Evolutionary conservation across 352 stramenopile genomes (phyloP).

Genomic region (Phytopythium montanum): DNA sequence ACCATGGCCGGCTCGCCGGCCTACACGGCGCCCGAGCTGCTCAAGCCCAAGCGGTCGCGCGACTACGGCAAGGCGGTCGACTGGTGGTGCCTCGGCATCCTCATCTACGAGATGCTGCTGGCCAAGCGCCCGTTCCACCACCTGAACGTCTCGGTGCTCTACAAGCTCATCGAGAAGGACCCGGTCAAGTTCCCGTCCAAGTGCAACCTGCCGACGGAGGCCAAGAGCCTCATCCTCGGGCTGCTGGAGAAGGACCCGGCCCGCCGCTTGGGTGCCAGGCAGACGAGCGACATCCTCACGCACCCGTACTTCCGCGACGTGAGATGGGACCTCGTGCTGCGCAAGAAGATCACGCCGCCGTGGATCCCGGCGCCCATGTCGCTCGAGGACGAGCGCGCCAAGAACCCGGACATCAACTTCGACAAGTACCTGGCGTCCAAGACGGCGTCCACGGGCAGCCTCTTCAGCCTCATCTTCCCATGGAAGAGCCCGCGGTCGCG

Average conservation of each 20-base stretch:
- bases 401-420: slow-evolving; percentile 82
- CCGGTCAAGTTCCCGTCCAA: slow-evolving; percentile 84
- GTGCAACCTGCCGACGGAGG: slow-evolving; percentile 59
- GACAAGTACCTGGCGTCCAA: slow-evolving; percentile 84
- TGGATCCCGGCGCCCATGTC: slow-evolving; percentile 71
- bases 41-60: slow-evolving; percentile 80
- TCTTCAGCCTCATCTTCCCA: slow-evolving; percentile 82
- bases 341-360: slow-evolving; percentile 73
- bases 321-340: slow-evolving; percentile 77
- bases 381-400: slow-evolving; percentile 67
- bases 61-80: slow-evolving; percentile 87
- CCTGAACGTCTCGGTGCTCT: slow-evolving; percentile 87
- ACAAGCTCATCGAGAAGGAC: slow-evolving; percentile 90
- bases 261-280: slow-evolving; percentile 75
- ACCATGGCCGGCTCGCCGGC: slow-evolving; percentile 83
- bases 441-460: slow-evolving; percentile 69
- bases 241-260: slow-evolving; percentile 83
- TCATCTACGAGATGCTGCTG: slow-evolving; percentile 92
- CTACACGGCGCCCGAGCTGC: slow-evolving; percentile 77
- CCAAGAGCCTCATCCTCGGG: slow-evolving; percentile 68
- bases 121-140: slow-evolving; percentile 91
- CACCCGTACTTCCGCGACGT: slow-evolving; percentile 83
- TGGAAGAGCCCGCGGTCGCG: slow-evolving; percentile 65
- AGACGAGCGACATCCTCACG: slow-evolving; percentile 78
- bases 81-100: slow-evolving; percentile 87